Base-by-base conservation (phyloP, 2,329 filamentous ascomycete genomes). In the Thielaviopsis euricoi region DNA sequence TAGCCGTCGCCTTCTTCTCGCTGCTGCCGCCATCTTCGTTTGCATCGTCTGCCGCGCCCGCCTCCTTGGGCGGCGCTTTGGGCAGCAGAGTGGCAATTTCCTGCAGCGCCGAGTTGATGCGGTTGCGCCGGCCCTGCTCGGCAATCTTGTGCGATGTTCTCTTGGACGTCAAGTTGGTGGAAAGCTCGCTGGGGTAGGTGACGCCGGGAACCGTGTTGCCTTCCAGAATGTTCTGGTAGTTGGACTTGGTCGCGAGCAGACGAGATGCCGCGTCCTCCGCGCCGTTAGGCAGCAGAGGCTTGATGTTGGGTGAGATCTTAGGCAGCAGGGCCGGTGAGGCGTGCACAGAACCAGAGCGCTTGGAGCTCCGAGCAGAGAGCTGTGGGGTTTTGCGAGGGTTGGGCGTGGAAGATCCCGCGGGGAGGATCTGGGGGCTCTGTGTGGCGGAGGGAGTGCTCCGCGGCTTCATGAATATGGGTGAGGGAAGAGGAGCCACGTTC, bases 121-220 rank as follows among this genome's bases (percentile, higher is more conserved):
- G 82, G 67, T 98, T 97, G 60, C 93, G 79, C 53, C 93, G 83
- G 6, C 93, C 93, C 72, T 98, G 93, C 71, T 98, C 93, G 19
- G 93, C 93, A 63, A 98, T 88, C 71, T 98, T 98, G 73, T 98
- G 93, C 50, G 89, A 95, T 1, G 93, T 97, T 56, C 91, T 85
- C 73, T 98, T 98, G 2, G 89, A 95, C 0, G 90, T 96, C 25
- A 98, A 74, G 63, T 95, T 95, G 22, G 90, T 94, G 6, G 90
- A 95, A 49, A 98, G 76, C 55, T 90, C 87, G 64, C 87, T 89
- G 0, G 91, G 90, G 64, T 96, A 97, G 1, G 86, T 86, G 13
- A 96, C 86, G 13, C 91, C 91, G 0, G 90, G 90, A 0, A 96
- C 82, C 58, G 85, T 84, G 55, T 89, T 97, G 53, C 93, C 93